Conservation (phyloP, 169 alveolate species). For the Babesia divergens region DNA sequence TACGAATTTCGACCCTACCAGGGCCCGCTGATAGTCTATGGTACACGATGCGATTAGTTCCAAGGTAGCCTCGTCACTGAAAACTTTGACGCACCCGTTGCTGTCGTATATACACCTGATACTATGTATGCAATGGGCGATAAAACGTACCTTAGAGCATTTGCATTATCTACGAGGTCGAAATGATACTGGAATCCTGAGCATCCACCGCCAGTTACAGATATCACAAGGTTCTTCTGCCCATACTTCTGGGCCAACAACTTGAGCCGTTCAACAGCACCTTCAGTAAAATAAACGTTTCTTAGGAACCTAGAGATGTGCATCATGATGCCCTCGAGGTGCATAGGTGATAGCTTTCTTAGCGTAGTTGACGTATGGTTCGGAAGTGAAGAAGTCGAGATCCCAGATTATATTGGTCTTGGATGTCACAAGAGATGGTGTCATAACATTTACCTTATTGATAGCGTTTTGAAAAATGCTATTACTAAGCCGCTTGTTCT, state of each 20-base stretch:
- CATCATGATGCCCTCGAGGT: not conserved
- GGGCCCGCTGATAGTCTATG: conserved; percentile 65
- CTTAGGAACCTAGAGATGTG: conserved; percentile 11
- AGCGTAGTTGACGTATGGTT: conserved; percentile 17
- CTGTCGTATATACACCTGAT: conserved; percentile 55
- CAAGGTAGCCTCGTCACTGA: conserved; percentile 62
- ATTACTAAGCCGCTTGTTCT: too few relatives aligned
- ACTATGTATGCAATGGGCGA: not conserved
- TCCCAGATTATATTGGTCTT: conserved; percentile 24
- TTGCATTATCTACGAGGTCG: conserved; percentile 48
- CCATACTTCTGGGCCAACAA: conserved; percentile 33
- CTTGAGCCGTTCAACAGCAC: conserved; percentile 64
- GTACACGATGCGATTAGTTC: conserved; percentile 63
- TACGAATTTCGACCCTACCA: conserved; percentile 69
- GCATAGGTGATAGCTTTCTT: not conserved
- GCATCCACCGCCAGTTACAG: conserved; percentile 77
- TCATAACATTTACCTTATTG: not conserved
- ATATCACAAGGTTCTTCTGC: conserved; percentile 54
- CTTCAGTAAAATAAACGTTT: conserved; percentile 18
- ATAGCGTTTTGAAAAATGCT: conserved; percentile 2
- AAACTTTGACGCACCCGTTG: conserved; percentile 53
- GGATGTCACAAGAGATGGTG: not conserved
- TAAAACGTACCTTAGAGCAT: conserved; percentile 16
- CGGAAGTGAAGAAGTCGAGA: conserved; percentile 53
- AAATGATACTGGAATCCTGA: conserved; percentile 77